Evolutionary conservation across 164 flowering plant species (phyloP).

Genomic region (Magnolia officinalis): DNA sequence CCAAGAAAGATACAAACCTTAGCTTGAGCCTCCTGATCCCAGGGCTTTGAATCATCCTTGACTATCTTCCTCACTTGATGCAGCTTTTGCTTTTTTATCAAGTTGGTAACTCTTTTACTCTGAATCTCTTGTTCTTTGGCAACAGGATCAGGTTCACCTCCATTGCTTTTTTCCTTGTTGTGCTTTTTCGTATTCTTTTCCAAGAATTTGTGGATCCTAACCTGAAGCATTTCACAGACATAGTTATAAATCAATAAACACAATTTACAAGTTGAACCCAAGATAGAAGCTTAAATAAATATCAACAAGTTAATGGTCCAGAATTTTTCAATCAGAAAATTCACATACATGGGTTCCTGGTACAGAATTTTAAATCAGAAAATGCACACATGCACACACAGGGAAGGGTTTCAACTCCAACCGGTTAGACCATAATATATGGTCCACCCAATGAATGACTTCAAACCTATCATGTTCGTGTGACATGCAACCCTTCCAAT

Average conservation of each 20-base stretch:
- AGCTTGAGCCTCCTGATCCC: constrained; percentile 64
- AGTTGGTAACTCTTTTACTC: constrained; percentile 49
- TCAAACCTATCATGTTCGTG: too few species aligned
- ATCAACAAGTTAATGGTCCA: background rate
- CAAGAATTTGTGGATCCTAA: constrained; percentile 65
- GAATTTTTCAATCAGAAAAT: too few species aligned
- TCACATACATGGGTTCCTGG: too few species aligned
- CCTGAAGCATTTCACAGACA: constrained; percentile 43
- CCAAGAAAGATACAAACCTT: constrained; percentile 43
- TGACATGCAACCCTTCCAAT: too few species aligned
- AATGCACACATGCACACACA: too few species aligned
- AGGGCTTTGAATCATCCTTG: constrained; percentile 57
- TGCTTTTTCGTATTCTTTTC: constrained; percentile 56
- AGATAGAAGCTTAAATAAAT: background rate
- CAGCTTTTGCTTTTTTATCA: constrained; percentile 74
- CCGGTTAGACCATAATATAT: too few species aligned
- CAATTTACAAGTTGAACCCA: background rate
- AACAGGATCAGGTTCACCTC: constrained; percentile 25
- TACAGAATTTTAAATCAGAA: too few species aligned
- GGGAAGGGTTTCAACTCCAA: too few species aligned
- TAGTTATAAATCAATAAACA: background rate
- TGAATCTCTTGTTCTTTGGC: constrained; percentile 42
- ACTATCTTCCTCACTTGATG: constrained; percentile 51
- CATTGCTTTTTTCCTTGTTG: constrained; percentile 20
- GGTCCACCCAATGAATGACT: too few species aligned